Evolutionary conservation across 2,329 filamentous ascomycete species (phyloP).

Genomic region (Teratosphaeria nubilosa): DNA sequence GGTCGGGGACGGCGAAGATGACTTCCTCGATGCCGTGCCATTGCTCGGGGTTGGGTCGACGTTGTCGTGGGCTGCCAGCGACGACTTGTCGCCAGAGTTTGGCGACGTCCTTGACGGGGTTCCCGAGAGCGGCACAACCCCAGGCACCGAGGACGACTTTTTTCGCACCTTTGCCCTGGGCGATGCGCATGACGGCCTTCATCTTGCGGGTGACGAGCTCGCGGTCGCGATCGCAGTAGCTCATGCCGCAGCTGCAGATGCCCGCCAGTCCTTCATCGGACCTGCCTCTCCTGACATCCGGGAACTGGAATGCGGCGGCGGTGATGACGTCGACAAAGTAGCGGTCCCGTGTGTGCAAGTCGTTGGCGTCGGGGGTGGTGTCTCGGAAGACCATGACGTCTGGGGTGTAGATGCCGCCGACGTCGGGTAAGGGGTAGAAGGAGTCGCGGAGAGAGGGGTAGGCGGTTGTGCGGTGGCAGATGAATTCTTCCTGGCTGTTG

Average conservation of each 20-base stretch:
- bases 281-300: conserved; percentile 35
- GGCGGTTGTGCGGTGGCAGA: conserved; percentile 52
- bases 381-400: conserved; percentile 51
- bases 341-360: conserved; percentile 38
- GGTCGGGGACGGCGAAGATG: conserved; percentile 49
- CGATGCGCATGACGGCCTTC: conserved; percentile 46
- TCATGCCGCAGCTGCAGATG: conserved; percentile 28
- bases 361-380: conserved; percentile 26
- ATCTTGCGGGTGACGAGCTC: conserved; percentile 47
- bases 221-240: conserved; percentile 37
- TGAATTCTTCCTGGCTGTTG: conserved; percentile 50
- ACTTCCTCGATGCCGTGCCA: conserved; percentile 39
- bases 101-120: conserved; percentile 50
- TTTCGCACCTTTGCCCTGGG: conserved; percentile 34
- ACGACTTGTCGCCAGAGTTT: conserved; percentile 42
- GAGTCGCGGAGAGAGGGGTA: conserved; percentile 48
- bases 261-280: conserved; percentile 23
- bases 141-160: conserved; percentile 52
- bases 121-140: conserved; percentile 56
- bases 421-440: conserved; percentile 51
- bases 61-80: conserved; percentile 21
- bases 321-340: conserved; percentile 51
- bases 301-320: conserved; percentile 50
- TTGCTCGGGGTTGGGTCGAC: conserved; percentile 31
- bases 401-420: conserved; percentile 46